phyloP scores from a whole-genome alignment of 306 rosid genomes.

The Sicyos baderoa region DNA sequence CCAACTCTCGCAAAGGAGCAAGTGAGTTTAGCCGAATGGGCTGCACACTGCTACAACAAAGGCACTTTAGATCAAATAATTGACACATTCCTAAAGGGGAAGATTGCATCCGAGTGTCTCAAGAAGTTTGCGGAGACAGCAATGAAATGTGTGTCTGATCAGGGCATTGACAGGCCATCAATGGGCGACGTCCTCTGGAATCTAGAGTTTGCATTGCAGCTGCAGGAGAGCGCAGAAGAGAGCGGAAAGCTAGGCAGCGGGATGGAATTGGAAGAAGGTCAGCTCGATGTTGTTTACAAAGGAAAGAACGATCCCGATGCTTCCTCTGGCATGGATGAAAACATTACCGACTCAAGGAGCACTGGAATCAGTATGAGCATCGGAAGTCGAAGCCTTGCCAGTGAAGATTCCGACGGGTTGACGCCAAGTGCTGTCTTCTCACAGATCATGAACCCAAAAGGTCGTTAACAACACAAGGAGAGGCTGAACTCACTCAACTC shows the following conservation, averaged over 20 bases:
- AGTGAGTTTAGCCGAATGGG: slow-evolving; percentile 99
- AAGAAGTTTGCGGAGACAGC: slow-evolving; percentile 94
- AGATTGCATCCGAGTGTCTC: slow-evolving; percentile 83
- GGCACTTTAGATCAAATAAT: slow-evolving; percentile 73
- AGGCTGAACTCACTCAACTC: neutral
- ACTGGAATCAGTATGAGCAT: slow-evolving; percentile 92
- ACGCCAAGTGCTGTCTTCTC: slow-evolving; percentile 98
- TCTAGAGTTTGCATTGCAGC: slow-evolving; percentile 96
- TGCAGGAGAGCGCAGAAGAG: slow-evolving; percentile 96
- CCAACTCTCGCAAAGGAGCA: slow-evolving; percentile 88
- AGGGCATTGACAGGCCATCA: slow-evolving; percentile 94
- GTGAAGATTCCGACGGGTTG: slow-evolving; percentile 91
- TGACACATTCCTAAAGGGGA: slow-evolving; percentile 85
- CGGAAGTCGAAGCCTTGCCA: slow-evolving; percentile 95
- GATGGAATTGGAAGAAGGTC: slow-evolving; percentile 45
- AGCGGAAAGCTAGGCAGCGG: slow-evolving; percentile 48
- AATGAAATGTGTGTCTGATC: slow-evolving; percentile 93
- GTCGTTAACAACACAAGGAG: slow-evolving; percentile 48
- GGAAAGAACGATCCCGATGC: slow-evolving; percentile 64
- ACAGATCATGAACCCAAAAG: slow-evolving; percentile 98
- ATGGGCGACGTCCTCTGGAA: slow-evolving; percentile 99
- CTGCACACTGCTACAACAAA: slow-evolving; percentile 83
- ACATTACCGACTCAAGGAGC: slow-evolving; percentile 78
- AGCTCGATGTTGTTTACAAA: slow-evolving; percentile 31
- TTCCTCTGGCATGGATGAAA: slow-evolving; percentile 42